Conservation (phyloP, 176 grass and related monocot species). For the Raddia guianensis region DNA sequence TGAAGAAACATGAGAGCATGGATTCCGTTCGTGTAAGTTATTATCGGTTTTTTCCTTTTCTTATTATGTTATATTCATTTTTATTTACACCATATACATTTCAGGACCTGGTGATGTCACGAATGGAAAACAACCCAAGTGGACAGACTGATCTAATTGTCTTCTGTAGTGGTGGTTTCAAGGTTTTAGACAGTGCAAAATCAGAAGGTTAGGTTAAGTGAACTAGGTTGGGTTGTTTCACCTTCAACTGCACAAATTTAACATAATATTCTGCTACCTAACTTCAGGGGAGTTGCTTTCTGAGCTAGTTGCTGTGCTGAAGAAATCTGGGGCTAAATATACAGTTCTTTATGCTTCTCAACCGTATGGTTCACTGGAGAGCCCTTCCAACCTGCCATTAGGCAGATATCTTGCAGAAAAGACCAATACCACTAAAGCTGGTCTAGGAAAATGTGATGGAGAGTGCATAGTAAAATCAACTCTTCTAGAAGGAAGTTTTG, state of each 20-base stretch:
- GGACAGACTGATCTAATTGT: constrained; percentile 64
- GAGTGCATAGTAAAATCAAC: constrained; percentile 77
- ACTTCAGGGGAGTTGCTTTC: constrained; percentile 79
- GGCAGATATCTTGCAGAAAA: constrained; percentile 78
- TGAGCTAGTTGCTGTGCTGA: constrained; percentile 51
- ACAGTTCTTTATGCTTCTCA: constrained; percentile 83
- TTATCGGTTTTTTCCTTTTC: not conserved
- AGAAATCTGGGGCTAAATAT: constrained; percentile 63
- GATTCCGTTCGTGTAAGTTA: constrained; percentile 62
- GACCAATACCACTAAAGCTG: constrained; percentile 46
- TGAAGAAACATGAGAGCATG: constrained; percentile 61
- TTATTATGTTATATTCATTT: not conserved
- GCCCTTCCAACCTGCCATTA: constrained; percentile 41
- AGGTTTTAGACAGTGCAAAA: constrained; percentile 45
- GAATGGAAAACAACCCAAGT: constrained; percentile 38
- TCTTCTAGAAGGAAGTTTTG: constrained; percentile 91
- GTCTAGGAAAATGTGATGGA: constrained; percentile 63
- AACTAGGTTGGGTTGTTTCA: constrained; percentile 15
- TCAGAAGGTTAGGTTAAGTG: constrained; percentile 69
- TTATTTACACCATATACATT: constrained; percentile 26
- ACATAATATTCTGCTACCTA: constrained; percentile 9
- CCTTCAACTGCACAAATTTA: not conserved
- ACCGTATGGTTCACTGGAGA: constrained; percentile 53
- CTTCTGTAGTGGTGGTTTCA: constrained; percentile 62
- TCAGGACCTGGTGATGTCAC: constrained; percentile 61